phyloP scores from a whole-genome alignment of 805 yeast species.

The Starmerella ratchasimensis region DNA sequence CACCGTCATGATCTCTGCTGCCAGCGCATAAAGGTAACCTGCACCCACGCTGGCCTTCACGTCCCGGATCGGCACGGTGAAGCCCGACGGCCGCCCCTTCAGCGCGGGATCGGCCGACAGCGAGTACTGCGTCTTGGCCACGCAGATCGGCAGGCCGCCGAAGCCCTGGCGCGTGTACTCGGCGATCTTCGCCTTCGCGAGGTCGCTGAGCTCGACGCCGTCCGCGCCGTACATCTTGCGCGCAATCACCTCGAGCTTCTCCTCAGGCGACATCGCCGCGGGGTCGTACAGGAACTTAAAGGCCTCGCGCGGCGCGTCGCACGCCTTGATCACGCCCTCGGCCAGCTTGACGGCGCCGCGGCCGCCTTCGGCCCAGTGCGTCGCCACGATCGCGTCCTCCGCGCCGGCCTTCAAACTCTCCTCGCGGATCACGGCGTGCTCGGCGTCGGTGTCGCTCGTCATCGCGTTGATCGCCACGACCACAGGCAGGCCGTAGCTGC shows the following conservation, averaged over 20 bases:
- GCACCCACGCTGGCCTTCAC: conserved; percentile 93
- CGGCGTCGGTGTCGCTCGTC: conserved; percentile 66
- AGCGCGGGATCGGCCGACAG: conserved; percentile 84
- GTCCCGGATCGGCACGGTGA: conserved; percentile 86
- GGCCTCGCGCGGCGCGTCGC: conserved; percentile 35
- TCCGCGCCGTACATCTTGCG: conserved; percentile 87
- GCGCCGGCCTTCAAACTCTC: conserved; percentile 86
- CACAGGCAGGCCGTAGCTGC: conserved; percentile 76
- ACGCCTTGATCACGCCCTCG: conserved; percentile 62
- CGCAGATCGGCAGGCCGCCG: conserved; percentile 82
- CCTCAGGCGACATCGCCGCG: conserved; percentile 56
- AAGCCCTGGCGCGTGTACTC: conserved; percentile 78
- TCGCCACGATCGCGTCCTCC: conserved; percentile 72
- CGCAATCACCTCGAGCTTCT: conserved; percentile 68
- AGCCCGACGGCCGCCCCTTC: conserved; percentile 91
- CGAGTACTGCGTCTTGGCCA: conserved; percentile 95
- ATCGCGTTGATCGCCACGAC: conserved; percentile 89
- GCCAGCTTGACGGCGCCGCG: conserved; percentile 76
- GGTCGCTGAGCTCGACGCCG: conserved; percentile 64
- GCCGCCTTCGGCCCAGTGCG: conserved; percentile 96
- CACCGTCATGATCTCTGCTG: conserved; percentile 92
- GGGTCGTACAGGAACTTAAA: conserved; percentile 51
- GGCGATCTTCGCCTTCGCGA: conserved; percentile 70
- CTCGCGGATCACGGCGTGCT: conserved; percentile 61
- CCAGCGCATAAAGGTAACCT: conserved; percentile 88